A percentile compares a stretch with the other conserved stretches of the same genome.
phyloP scores from a whole-genome alignment of 805 yeast species.

The Lachancea mirantina region DNA sequence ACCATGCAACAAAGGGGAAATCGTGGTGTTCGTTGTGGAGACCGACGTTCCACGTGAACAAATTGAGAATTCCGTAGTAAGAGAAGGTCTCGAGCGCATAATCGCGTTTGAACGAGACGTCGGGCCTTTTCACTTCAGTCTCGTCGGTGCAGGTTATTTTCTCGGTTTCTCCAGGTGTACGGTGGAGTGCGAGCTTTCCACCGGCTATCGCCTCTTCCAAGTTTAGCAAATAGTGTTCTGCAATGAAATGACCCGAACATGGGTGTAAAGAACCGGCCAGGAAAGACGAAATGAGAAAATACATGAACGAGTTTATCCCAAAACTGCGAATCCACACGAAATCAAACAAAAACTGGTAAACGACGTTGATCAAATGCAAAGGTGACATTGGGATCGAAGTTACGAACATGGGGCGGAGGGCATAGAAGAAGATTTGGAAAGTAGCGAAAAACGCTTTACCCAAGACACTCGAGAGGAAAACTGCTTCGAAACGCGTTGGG shows the following conservation, averaged over 20 bases:
- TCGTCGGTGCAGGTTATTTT: conserved; percentile 7
- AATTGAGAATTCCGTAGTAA: conserved; percentile 74
- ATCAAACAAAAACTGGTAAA: conserved; percentile 55
- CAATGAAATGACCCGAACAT: conserved; percentile 90
- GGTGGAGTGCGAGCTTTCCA: conserved; percentile 21
- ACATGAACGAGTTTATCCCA: conserved; percentile 58
- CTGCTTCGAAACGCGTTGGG: conserved; percentile 74
- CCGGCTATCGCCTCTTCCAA: conserved; percentile 37
- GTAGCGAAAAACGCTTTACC: conserved; percentile 90
- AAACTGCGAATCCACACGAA: conserved; percentile 47
- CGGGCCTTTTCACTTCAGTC: conserved; percentile 7
- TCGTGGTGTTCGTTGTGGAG: conserved; percentile 94
- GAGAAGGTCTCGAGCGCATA: conserved; percentile 71
- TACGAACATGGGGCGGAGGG: conserved; percentile 81
- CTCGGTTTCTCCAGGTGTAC: conserved; percentile 10
- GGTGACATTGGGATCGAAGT: conserved; percentile 67
- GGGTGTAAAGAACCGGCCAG: conserved; percentile 91
- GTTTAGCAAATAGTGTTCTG: conserved; percentile 81
- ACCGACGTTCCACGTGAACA: conserved; percentile 87
- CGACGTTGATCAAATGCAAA: conserved; percentile 61
- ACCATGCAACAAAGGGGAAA: conserved; percentile 91
- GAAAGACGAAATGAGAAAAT: conserved; percentile 70
- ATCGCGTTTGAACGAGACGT: conserved; percentile 11
- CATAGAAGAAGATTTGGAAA: conserved; percentile 83
- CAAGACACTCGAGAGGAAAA: conserved; percentile 62